phyloP scores from a whole-genome alignment of 2,329 filamentous ascomycete species.

The Thelonectria rubi region DNA sequence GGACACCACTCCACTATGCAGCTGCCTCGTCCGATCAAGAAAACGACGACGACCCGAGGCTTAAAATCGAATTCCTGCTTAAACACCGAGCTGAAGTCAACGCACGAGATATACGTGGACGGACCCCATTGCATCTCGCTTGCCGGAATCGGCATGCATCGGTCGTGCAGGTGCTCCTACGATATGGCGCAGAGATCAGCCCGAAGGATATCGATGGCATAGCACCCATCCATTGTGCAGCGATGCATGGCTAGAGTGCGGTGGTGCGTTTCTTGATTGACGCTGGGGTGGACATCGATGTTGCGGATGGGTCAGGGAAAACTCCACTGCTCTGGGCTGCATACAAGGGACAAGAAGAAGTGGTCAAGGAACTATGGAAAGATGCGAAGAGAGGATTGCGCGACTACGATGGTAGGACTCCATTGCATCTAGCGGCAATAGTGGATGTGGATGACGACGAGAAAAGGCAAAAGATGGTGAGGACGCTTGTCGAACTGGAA shows the following conservation, averaged over 20 bases:
- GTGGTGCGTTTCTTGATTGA: not conserved
- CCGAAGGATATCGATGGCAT: constrained; percentile 11
- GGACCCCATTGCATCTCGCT: constrained; percentile 41
- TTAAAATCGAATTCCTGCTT: constrained; percentile 6
- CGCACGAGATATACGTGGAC: constrained; percentile 25
- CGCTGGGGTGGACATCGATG: not conserved
- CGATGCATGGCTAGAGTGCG: not conserved
- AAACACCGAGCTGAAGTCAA: constrained; percentile 20
- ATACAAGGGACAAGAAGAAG: constrained; percentile 6
- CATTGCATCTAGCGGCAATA: constrained; percentile 25
- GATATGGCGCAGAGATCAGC: not conserved
- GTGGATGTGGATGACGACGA: not conserved
- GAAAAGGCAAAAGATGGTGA: not conserved
- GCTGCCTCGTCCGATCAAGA: no score
- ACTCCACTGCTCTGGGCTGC: constrained; percentile 23
- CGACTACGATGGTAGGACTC: constrained; percentile 24
- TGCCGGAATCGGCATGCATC: not conserved
- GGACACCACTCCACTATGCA: constrained; percentile 38
- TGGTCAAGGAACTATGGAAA: constrained; percentile 15
- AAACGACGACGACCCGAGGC: no score
- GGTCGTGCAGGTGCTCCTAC: not conserved
- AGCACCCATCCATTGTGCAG: constrained; percentile 8
- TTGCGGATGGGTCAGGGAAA: constrained; percentile 6
- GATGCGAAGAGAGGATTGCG: constrained; percentile 17
- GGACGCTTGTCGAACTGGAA: not conserved